These are phyloP conservation scores for Phoma sp. DNA, from an alignment of 2,329 filamentous ascomycete species.

Conservation along the genomic window DNA sequence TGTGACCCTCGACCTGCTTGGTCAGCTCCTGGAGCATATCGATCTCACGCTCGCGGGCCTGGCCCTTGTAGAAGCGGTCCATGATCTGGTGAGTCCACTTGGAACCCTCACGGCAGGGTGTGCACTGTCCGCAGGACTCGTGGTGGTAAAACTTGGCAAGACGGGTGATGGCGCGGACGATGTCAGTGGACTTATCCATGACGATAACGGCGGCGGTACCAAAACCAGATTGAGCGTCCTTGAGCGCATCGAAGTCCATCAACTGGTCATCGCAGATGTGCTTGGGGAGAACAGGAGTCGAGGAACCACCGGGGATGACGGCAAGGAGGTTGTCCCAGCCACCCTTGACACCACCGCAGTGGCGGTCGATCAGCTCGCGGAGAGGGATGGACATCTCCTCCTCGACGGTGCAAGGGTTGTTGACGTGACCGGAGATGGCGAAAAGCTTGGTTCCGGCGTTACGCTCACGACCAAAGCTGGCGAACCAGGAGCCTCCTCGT, in stretches of 20 bases:
- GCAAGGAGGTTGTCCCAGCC: conserved; percentile 98
- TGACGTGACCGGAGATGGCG: conserved; percentile 98
- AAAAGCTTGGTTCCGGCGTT: conserved; percentile 98
- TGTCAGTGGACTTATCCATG: conserved; percentile 97
- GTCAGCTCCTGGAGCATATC: conserved; percentile 99
- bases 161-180: conserved; percentile 90
- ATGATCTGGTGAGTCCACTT: conserved; percentile 99
- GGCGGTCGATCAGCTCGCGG: conserved; percentile 94
- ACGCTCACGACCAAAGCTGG: conserved; percentile 89
- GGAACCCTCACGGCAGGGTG: conserved; percentile 97
- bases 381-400: conserved; percentile 99
- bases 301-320: conserved; percentile 94
- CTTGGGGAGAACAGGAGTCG: conserved; percentile 93
- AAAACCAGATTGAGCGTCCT: conserved; percentile 96
- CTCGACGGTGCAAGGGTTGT: conserved; percentile 97
- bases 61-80: conserved; percentile 90
- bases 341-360: conserved; percentile 94
- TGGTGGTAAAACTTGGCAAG: conserved; percentile 98
- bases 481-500: conserved; percentile 92
- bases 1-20: conserved; percentile 99
- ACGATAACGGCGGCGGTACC: conserved; percentile 98
- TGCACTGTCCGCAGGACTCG: conserved; percentile 98
- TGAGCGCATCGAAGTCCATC: conserved; percentile 98
- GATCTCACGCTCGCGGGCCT: conserved; percentile 88
- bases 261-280: conserved; percentile 88